A percentile compares a stretch with the other conserved stretches of the same genome.
Conservation (phyloP, 495 filamentous ascomycete genomes). For the Usnea hakonensis region DNA sequence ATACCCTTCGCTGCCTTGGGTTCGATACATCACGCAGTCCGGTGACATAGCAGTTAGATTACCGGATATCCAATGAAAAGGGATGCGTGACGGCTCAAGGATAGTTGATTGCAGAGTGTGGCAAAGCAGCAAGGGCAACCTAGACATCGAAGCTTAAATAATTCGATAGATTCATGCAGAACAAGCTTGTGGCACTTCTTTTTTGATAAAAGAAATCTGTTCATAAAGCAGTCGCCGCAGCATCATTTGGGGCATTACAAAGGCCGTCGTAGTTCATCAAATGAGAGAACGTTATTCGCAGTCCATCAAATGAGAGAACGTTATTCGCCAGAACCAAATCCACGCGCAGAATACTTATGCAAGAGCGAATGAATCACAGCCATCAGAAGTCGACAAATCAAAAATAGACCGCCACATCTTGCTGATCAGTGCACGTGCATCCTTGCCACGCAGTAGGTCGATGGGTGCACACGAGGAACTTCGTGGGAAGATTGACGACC, state of each 20-base stretch:
- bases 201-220: background rate
- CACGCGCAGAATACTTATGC: background rate
- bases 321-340: background rate
- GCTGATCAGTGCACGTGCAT: too few species aligned
- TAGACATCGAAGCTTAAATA: conserved; percentile 34
- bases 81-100: conserved; percentile 9
- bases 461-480: background rate
- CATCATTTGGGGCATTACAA: background rate
- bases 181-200: conserved; percentile 9
- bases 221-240: background rate
- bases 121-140: background rate
- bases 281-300: background rate
- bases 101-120: conserved; percentile 1
- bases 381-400: background rate
- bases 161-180: conserved; percentile 39
- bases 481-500: background rate
- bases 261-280: background rate
- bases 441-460: background rate
- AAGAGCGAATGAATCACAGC: background rate
- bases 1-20: conserved; percentile 98
- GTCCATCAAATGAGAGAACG: background rate
- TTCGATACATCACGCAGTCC: conserved; percentile 95
- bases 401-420: background rate
- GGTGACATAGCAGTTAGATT: conserved; percentile 91
- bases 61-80: conserved; percentile 68